Evolutionary conservation across 345 rosid species (phyloP), one percentile per base, ranked within the genome.

Genomic region (Moricandia moricandioides): DNA sequence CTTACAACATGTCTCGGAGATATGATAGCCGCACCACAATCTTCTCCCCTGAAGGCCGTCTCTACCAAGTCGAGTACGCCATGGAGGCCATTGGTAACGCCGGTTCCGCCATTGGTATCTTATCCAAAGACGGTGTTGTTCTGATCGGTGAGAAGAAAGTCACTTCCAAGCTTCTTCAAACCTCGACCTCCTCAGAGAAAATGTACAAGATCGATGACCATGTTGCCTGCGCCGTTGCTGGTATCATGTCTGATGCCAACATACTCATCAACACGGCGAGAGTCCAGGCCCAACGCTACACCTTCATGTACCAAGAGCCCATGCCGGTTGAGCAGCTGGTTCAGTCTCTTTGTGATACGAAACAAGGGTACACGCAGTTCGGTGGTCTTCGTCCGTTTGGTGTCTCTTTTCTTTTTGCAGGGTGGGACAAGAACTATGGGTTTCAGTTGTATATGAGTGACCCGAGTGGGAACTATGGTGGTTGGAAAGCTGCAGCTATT

Each of bases 41-140:
- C 80, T 94, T 94, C 87, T 94, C 98, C 47, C 98, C 98, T 7
- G 98, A 94, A 84, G 98, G 97, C 29, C 97, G 98, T 75, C 97
- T 94, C 49, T 94, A 94, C 83, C 98, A 94, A 76, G 98, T 94
- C 9, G 98, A 94, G 82, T 94, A 90, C 64, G 98, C 98, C 14
- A 91, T 94, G 98, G 98, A 94, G 74, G 98, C 97, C 72, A 94
- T 94, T 57, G 98, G 98, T 24, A 91, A 94, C 78, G 98, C 98
- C 1, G 98, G 98, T 18, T 82, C 87, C 77, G 98, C 98, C 0
- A 91, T 94, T 55, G 98, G 98, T 31, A 86, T 94, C 74, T 73
- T 94, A 45, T 80, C 97, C 4, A 89, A 90, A 84, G 97, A 94
- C 35, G 98, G 98, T 3, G 97, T 90, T 35, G 91, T 94, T 74